Conservation (phyloP, 2,329 filamentous ascomycete genomes). For the Fusarium sp. region DNA sequence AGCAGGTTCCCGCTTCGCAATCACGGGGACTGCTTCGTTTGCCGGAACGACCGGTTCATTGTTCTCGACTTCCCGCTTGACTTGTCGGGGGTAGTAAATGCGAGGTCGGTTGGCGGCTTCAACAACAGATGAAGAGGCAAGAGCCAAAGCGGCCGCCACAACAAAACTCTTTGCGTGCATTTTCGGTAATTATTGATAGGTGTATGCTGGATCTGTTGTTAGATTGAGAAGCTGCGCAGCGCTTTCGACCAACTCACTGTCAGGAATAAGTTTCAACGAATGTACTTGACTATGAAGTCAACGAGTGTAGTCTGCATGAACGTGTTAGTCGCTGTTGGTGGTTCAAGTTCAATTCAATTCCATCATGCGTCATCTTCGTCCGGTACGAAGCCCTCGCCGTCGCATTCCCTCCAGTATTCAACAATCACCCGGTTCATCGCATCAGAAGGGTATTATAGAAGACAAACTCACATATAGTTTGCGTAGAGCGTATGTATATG, state of each 20-base stretch:
- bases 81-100: conserved; percentile 70
- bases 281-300: conserved; percentile 71
- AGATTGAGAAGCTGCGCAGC: conserved; percentile 4
- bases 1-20: conserved; percentile 37
- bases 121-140: conserved; percentile 62
- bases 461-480: conserved; percentile 48
- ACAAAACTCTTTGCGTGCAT: conserved; percentile 65
- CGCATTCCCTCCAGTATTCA: too few relatives aligned
- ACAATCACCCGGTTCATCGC: background rate
- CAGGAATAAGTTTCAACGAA: conserved; percentile 65
- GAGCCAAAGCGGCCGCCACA: conserved; percentile 63
- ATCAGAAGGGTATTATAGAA: background rate
- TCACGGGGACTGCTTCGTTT: conserved; percentile 28
- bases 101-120: conserved; percentile 60
- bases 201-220: conserved; percentile 37
- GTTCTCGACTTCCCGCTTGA: conserved; percentile 66
- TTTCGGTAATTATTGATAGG: conserved; percentile 41
- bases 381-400: background rate
- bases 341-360: background rate
- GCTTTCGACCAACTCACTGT: conserved; percentile 55
- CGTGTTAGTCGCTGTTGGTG: conserved; percentile 23
- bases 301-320: conserved; percentile 59
- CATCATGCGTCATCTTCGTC: background rate
- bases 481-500: conserved; percentile 51
- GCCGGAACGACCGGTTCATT: conserved; percentile 54